Base-by-base conservation (phyloP, 2,329 filamentous ascomycete genomes). In the Albophoma yamanashiensis region DNA sequence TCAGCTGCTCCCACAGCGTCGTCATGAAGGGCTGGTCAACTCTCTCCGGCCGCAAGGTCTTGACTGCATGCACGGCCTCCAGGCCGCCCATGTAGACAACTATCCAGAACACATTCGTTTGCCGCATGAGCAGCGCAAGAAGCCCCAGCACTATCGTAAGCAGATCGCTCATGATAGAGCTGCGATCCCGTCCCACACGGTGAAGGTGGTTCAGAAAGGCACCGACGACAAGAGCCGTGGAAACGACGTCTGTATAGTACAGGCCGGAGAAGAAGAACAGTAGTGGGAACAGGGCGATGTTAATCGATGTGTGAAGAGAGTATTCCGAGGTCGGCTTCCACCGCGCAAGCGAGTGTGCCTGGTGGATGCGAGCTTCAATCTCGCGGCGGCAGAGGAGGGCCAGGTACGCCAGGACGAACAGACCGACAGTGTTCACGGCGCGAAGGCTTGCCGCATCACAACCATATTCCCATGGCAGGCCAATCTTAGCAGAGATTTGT, bases 101-200 rank as follows among this genome's bases (percentile, higher is more conserved):
- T 0, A 92, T 87, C 94, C 94, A 99, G 71, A 99, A 96, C 60
- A 97, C 89, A 68, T 99, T 99, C 0, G 94, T 99, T 73, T 99
- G 94, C 31, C 94, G 82, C 78, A 96, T 94, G 2, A 82, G 76
- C 25, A 99, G 78, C 1, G 91, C 80, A 1, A 83, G 63, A 0
- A 91, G 64, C 0, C 92, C 92, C 7, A 88, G 71, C 0, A 79
- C 1, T 0, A 90, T 62, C 0, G 78, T 76, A 14, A 66, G 62
- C 0, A 85, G 1, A 56, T 79, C 78, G 52, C 72, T 80, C 9
- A 67, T 4, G 6, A 76, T 20, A 0, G 74, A 73, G 6, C 69
- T 73, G 8, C 55, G 57, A 14, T 67, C 63, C 39, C 64, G 61
- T 22, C 71, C 73, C 2, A 81, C 63, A 20, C 83, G 78, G 31